These are phyloP conservation scores for Cephaloascus fragrans DNA, from an alignment of 805 yeast genomes.

Conservation along the genomic window DNA sequence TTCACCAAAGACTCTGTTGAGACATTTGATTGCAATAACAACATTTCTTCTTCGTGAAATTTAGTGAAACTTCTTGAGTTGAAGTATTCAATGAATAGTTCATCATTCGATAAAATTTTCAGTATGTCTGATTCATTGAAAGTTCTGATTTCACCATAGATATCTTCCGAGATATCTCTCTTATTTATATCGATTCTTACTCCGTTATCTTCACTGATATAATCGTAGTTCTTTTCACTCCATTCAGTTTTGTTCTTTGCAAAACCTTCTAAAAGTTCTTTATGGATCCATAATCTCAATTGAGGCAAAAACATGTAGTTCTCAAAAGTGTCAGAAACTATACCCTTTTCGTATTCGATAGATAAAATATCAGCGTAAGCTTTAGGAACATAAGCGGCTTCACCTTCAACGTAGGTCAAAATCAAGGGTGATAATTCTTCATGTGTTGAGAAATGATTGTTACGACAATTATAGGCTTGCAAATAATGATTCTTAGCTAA, in stretches of 20 bases:
- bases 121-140: background rate
- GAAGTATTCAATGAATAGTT: slow-evolving; percentile 15
- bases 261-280: slow-evolving; percentile 15
- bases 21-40: slow-evolving; percentile 9
- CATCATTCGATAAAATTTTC: slow-evolving; percentile 12
- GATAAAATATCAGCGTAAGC: slow-evolving; percentile 22
- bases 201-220: background rate
- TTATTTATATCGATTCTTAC: slow-evolving; percentile 1
- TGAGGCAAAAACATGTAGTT: slow-evolving; percentile 19
- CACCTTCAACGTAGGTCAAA: slow-evolving; percentile 35
- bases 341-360: slow-evolving; percentile 22
- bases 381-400: slow-evolving; percentile 33
- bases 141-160: background rate
- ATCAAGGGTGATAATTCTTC: slow-evolving; percentile 32
- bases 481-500: slow-evolving; percentile 2
- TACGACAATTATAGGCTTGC: slow-evolving; percentile 24
- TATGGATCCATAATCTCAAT: slow-evolving; percentile 21
- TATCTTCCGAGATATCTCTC: background rate
- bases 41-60: slow-evolving; percentile 20
- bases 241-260: slow-evolving; percentile 8
- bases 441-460: slow-evolving; percentile 18
- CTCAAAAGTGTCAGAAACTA: slow-evolving; percentile 11
- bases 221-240: slow-evolving; percentile 1
- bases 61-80: slow-evolving; percentile 13
- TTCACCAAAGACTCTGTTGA: slow-evolving; percentile 7